These are phyloP conservation scores for Leptographium radiaticola DNA, from an alignment of 2,329 filamentous ascomycete genomes.

Conservation along the genomic window DNA sequence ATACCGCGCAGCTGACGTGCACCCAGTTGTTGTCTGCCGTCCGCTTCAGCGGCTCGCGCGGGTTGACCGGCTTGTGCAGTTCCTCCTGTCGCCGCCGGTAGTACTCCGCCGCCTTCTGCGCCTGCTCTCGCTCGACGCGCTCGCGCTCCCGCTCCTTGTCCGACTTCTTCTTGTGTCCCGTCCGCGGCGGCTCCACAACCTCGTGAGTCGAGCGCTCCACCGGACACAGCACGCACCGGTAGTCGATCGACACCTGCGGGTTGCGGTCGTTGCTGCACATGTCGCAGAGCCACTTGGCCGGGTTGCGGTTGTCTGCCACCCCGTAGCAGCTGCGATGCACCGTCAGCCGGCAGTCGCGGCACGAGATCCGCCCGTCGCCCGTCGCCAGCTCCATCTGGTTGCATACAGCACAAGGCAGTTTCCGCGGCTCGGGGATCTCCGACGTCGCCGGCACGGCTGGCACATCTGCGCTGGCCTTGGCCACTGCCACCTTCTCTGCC, in stretches of 20 bases:
- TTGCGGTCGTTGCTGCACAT: slow-evolving; percentile 92
- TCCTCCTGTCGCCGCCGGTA: slow-evolving; percentile 76
- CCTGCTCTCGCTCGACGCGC: slow-evolving; percentile 69
- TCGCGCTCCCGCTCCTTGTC: slow-evolving; percentile 89
- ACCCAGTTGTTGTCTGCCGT: slow-evolving; percentile 98
- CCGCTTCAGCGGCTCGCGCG: slow-evolving; percentile 81
- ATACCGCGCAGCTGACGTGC: slow-evolving; percentile 85
- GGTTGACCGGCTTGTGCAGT: slow-evolving; percentile 67
- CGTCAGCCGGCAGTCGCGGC: slow-evolving; percentile 77
- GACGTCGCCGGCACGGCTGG: slow-evolving; percentile 49
- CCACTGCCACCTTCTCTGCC: slow-evolving; percentile 27
- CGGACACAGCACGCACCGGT: slow-evolving; percentile 87
- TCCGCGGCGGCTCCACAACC: slow-evolving; percentile 69
- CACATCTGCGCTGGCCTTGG: slow-evolving; percentile 11
- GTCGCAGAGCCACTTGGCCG: slow-evolving; percentile 85
- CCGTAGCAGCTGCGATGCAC: slow-evolving; percentile 92
- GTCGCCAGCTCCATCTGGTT: slow-evolving; percentile 51
- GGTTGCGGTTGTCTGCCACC: slow-evolving; percentile 54
- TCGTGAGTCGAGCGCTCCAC: slow-evolving; percentile 71
- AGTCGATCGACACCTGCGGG: slow-evolving; percentile 83
- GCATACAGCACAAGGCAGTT: slow-evolving; percentile 78
- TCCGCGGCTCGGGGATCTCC: slow-evolving; percentile 64
- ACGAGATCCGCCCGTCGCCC: slow-evolving; percentile 62
- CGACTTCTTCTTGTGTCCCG: slow-evolving; percentile 72
- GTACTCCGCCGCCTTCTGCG: slow-evolving; percentile 64